A percentile compares a stretch with the other conserved stretches of the same genome.
phyloP scores from a whole-genome alignment of 2,329 filamentous ascomycete genomes.

The Akanthomyces dipterigenus region DNA sequence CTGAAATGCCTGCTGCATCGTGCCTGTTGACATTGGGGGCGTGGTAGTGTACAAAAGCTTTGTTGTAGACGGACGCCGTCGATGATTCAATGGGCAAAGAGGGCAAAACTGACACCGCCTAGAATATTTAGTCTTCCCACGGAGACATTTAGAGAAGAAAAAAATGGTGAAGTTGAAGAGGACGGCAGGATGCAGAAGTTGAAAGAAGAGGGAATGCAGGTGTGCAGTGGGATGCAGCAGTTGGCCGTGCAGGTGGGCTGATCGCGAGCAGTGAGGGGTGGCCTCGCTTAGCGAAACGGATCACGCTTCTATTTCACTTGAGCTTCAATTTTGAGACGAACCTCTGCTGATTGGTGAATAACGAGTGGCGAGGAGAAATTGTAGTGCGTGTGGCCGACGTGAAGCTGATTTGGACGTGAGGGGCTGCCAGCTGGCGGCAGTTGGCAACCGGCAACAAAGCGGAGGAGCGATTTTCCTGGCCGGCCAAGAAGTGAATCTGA shows the following conservation, averaged over 20 bases:
- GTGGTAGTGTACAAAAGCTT: not conserved
- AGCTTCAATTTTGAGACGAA: not conserved
- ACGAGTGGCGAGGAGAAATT: not conserved
- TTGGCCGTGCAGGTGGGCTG: not conserved
- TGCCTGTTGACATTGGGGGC: not conserved
- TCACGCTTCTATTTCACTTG: not conserved
- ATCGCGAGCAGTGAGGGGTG: not conserved
- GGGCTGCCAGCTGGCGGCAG: slow-evolving; percentile 10
- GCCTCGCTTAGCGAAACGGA: not conserved
- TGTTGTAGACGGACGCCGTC: not conserved
- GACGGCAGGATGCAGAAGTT: not conserved
- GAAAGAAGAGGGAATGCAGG: not conserved
- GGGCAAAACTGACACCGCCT: not conserved
- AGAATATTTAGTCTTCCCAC: not conserved
- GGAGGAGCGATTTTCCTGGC: not conserved
- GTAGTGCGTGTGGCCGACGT: not conserved
- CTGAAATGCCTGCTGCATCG: not conserved
- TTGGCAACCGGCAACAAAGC: slow-evolving; percentile 4
- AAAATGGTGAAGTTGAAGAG: not conserved
- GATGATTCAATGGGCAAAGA: not conserved
- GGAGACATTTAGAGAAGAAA: not conserved
- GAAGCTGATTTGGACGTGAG: slow-evolving; percentile 9
- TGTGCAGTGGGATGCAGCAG: not conserved
- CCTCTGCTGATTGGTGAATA: not conserved
- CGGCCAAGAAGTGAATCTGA: not conserved